Evolutionary conservation across 371 early-diverging fungal genomes (phyloP).

Genomic region (Quaeritorhiza haematococci): DNA sequence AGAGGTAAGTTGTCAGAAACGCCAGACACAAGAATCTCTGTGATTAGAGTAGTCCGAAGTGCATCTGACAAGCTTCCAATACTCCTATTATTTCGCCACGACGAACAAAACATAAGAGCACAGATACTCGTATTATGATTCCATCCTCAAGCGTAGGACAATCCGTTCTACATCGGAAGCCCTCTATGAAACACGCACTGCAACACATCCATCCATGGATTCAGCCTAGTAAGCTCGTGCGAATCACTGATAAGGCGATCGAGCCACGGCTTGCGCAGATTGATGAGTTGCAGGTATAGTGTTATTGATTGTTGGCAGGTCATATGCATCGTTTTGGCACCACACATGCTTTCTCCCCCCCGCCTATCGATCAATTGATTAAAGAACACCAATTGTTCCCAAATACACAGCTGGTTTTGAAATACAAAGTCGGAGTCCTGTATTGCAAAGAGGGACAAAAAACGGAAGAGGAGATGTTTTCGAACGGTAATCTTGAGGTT

Average conservation of each 20-base stretch:
- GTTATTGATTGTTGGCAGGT: slow-evolving; percentile 14
- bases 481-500: slow-evolving; percentile 22
- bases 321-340: too few species aligned
- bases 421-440: slow-evolving; percentile 37
- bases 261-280: slow-evolving; percentile 21
- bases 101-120: slow-evolving; percentile 1
- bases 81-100: slow-evolving; percentile 6
- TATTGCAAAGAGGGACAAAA: slow-evolving; percentile 28
- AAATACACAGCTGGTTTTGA: neutral
- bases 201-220: slow-evolving; percentile 22
- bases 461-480: slow-evolving; percentile 35
- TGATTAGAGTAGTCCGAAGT: neutral
- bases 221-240: slow-evolving; percentile 22
- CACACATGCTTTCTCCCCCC: too few species aligned
- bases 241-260: slow-evolving; percentile 10
- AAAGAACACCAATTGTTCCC: too few species aligned
- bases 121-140: slow-evolving; percentile 7
- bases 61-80: slow-evolving; percentile 10
- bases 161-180: slow-evolving; percentile 5
- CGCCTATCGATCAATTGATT: too few species aligned
- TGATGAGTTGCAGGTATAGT: slow-evolving; percentile 33
- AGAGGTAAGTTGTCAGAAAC: neutral
- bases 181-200: slow-evolving; percentile 15
- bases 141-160: neutral
- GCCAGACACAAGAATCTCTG: neutral